Base-by-base conservation (phyloP, 768 basidiomycete genomes). In the Chlorophyllum brunneum region DNA sequence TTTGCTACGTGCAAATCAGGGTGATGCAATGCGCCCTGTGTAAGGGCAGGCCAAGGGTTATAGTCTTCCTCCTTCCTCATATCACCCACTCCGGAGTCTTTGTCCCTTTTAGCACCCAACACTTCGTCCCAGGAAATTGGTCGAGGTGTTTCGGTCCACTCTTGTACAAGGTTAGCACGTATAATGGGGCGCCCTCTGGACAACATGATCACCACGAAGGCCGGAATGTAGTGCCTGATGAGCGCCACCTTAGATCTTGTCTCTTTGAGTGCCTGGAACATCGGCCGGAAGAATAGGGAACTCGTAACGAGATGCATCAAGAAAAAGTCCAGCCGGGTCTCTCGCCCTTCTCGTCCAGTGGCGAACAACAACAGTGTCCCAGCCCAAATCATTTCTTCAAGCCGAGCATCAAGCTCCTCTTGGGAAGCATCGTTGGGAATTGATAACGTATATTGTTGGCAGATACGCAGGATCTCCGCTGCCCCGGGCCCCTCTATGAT, bases 281-380 rank as follows among this genome's bases (percentile, higher is more conserved):
- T 59, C 0, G 76, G 72, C 22, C 72, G 70, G 6, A 83, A 57
- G 64, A 82, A 80, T 4, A 81, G 57, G 6, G 78, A 70, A 30
- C 74, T 74, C 8, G 75, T 83, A 39, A 83, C 67, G 40, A 81
- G 58, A 57, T 83, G 82, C 79, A 80, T 78, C 46, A 83, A 64
- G 74, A 81, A 80, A 66, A 83, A 77, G 48, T 76, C 81, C 24
- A 83, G 60, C 3, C 81, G 68, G 5, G 78, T 76, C 56, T 75
- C 72, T 34, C 73, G 66, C 2, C 74, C 78, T 22, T 62, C 65
- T 56, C 71, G 74, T 20, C 80, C 70, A 0, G 77, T 74, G 0
- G 71, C 77, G 24, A 72, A 72, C 29, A 80, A 65, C 15, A 83
- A 68, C 5, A 82, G 67, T 2, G 77, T 74, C 15, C 70, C 66